Conservation (phyloP, 345 rosid genomes). For the Aquilaria malaccensis region DNA sequence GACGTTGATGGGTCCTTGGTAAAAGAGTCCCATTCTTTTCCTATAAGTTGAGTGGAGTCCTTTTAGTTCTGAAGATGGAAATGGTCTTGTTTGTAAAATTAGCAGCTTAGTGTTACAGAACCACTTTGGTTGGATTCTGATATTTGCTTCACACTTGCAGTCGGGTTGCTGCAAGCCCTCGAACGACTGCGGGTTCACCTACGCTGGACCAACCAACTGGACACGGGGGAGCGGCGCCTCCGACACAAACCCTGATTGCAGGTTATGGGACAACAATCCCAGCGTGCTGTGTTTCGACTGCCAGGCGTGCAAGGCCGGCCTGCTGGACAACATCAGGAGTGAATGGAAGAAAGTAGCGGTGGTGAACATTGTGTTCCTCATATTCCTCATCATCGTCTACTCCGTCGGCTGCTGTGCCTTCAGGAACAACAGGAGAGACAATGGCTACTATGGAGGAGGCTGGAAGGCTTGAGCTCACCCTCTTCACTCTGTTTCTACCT, state of each 20-base stretch:
- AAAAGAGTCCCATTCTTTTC: too few species aligned
- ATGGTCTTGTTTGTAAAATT: too few species aligned
- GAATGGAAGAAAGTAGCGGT: slow-evolving; percentile 77
- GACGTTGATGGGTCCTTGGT: too few species aligned
- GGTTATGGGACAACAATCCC: slow-evolving; percentile 33
- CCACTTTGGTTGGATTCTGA: not conserved
- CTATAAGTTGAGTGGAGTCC: too few species aligned
- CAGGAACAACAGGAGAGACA: slow-evolving; percentile 65
- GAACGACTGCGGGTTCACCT: slow-evolving; percentile 54
- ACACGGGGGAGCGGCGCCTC: slow-evolving; percentile 9
- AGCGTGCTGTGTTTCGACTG: slow-evolving; percentile 59
- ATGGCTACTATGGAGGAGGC: slow-evolving; percentile 10
- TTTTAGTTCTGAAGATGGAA: too few species aligned
- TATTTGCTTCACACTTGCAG: slow-evolving; percentile 25
- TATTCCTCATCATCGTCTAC: slow-evolving; percentile 59
- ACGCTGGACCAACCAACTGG: slow-evolving; percentile 59
- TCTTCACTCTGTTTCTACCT: not conserved
- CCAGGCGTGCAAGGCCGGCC: slow-evolving; percentile 84
- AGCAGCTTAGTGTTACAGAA: too few species aligned
- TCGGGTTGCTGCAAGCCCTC: slow-evolving; percentile 97
- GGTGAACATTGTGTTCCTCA: slow-evolving; percentile 58
- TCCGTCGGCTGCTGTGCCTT: slow-evolving; percentile 82
- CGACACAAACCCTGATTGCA: slow-evolving; percentile 49
- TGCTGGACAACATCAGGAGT: slow-evolving; percentile 57
- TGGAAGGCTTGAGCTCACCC: slow-evolving; percentile 19